phyloP scores from a whole-genome alignment of 495 filamentous ascomycete species.

The Tuber magnatum region DNA sequence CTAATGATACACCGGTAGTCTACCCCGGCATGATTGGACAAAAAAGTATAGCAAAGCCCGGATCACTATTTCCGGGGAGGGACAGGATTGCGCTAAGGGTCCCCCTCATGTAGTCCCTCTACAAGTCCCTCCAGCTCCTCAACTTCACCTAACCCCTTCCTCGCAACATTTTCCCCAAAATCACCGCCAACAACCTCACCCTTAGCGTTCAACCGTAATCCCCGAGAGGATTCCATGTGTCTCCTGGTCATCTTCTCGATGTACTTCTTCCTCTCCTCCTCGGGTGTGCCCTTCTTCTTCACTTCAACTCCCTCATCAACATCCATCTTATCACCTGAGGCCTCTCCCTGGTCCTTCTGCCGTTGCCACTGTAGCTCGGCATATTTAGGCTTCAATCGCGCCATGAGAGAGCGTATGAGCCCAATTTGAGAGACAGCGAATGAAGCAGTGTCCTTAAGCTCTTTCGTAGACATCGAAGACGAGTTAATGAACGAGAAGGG shows the following conservation, averaged over 20 bases:
- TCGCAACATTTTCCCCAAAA: conserved; percentile 46
- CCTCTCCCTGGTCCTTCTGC: conserved; percentile 15
- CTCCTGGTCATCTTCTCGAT: conserved; percentile 61
- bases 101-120: conserved; percentile 12
- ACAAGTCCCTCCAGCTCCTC: conserved; percentile 48
- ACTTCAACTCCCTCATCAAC: conserved; percentile 42
- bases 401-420: conserved; percentile 60
- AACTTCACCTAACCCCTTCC: conserved; percentile 47
- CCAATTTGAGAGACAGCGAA: conserved; percentile 79
- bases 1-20: not conserved
- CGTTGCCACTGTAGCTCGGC: conserved; percentile 46
- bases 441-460: conserved; percentile 50
- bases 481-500: conserved; percentile 51
- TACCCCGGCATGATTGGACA: not conserved
- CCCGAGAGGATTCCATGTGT: conserved; percentile 51
- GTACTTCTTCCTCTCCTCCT: conserved; percentile 61
- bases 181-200: conserved; percentile 56
- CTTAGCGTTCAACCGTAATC: conserved; percentile 50
- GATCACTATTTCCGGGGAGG: not conserved
- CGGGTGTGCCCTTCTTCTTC: conserved; percentile 44
- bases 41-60: not conserved
- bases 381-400: conserved; percentile 56
- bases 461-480: conserved; percentile 42
- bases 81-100: not conserved
- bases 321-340: conserved; percentile 14